Conservation (phyloP, 164 flowering plant genomes). For the Paratinospora sagittata region DNA sequence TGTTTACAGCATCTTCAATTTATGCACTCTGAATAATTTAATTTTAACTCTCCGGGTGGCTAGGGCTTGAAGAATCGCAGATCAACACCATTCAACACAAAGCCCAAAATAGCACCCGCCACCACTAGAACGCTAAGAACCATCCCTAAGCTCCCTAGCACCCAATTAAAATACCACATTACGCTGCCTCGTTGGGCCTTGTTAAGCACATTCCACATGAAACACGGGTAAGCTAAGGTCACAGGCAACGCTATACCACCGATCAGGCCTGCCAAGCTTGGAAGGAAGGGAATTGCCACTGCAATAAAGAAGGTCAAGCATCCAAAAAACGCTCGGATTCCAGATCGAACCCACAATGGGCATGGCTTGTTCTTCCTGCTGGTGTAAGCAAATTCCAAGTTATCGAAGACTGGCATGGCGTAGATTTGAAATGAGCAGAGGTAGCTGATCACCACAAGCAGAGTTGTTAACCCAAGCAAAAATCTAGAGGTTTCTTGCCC, state of each 20-base stretch:
- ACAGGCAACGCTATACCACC: constrained; percentile 71
- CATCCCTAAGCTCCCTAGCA: constrained; percentile 49
- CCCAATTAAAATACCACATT: constrained; percentile 57
- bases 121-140: constrained; percentile 34
- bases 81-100: constrained; percentile 42
- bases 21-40: too few species aligned
- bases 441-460: constrained; percentile 36
- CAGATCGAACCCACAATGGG: constrained; percentile 41
- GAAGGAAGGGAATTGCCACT: constrained; percentile 59
- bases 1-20: too few species aligned
- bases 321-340: constrained; percentile 44
- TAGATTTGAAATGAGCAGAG: constrained; percentile 59
- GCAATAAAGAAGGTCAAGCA: constrained; percentile 45
- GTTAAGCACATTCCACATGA: constrained; percentile 68
- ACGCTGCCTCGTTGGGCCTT: constrained; percentile 40
- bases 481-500: constrained; percentile 32
- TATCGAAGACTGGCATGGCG: constrained; percentile 70
- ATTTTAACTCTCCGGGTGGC: too few species aligned
- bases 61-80: constrained; percentile 59
- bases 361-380: constrained; percentile 41
- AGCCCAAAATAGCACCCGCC: constrained; percentile 48
- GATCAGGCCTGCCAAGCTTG: constrained; percentile 41
- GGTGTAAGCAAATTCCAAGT: constrained; percentile 41
- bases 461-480: constrained; percentile 39
- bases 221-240: constrained; percentile 75